Base-by-base conservation (phyloP, 2,329 filamentous ascomycete species). In the Aciculosporium take region DNA sequence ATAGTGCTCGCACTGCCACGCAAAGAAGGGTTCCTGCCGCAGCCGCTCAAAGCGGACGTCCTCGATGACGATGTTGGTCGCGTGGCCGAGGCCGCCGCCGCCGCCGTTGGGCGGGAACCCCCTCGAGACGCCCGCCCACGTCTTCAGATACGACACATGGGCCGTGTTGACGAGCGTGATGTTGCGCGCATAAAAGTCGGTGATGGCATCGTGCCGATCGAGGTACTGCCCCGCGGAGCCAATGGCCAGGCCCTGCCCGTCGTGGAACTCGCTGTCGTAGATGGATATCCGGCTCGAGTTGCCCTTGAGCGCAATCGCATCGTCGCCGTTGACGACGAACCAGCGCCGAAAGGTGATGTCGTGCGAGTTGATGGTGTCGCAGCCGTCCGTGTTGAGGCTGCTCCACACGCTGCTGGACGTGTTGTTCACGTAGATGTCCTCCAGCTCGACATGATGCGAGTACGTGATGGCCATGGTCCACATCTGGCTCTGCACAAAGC, bases 401-500 rank as follows among this genome's bases (percentile, higher is more conserved):
- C 48, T 56, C 47, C 56, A 54, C 40, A 50, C 40, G 38, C 50
- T 54, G 9, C 40, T 47, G 0, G 58, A 61, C 0, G 64, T 67
- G 51, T 64, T 74, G 55, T 74, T 74, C 41, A 74, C 63, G 46
- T 65, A 69, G 4, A 76, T 71, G 45, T 69, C 62, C 38, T 69
- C 59, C 6, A 76, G 57, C 0, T 68, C 54, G 2, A 69, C 55
- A 37, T 68, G 55, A 6, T 64, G 45, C 3, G 67, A 68, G 51
- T 68, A 56, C 8, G 68, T 69, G 24, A 74, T 62, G 1, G 68
- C 67, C 63, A 76, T 68, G 0, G 69, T 69, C 66, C 74, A 78
- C 73, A 78, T 77, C 56, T 77, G 73, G 45, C 66, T 71, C 45
- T 72, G 66, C 7, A 77, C 55, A 46, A 74, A 75, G 2, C 60